Evolutionary conservation across 345 rosid species (phyloP).

Genomic region (Dimocarpus longan): DNA sequence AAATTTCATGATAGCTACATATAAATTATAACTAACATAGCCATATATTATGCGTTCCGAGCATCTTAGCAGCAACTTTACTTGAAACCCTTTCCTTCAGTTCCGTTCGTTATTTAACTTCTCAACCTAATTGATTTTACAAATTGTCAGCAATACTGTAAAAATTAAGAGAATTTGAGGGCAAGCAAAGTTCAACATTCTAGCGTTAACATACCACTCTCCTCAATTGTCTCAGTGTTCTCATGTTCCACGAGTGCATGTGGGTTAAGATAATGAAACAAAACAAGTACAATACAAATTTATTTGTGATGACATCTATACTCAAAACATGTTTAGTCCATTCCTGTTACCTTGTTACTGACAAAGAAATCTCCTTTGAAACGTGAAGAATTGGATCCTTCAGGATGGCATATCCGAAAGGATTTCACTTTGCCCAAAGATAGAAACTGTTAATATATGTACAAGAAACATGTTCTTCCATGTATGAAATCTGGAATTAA

Average conservation of each 20-base stretch:
- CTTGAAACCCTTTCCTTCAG: constrained; percentile 97
- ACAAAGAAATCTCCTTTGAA: constrained; percentile 65
- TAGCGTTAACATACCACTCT: constrained; percentile 62
- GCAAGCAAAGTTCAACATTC: not conserved
- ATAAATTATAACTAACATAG: too few species aligned
- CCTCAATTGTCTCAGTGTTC: constrained; percentile 59
- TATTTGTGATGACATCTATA: not conserved
- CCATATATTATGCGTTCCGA: constrained; percentile 49
- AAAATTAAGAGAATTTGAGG: not conserved
- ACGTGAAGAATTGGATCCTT: constrained; percentile 71
- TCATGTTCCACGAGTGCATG: constrained; percentile 94
- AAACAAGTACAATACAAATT: not conserved
- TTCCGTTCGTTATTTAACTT: constrained; percentile 87
- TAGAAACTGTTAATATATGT: constrained; percentile 6
- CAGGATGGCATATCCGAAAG: constrained; percentile 90
- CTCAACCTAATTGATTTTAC: constrained; percentile 51
- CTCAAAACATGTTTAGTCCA: not conserved
- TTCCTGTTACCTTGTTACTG: constrained; percentile 69
- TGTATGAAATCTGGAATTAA: not conserved
- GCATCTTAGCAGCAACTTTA: constrained; percentile 79
- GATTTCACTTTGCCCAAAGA: constrained; percentile 63
- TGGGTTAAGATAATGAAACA: constrained; percentile 41
- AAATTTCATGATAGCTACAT: too few species aligned
- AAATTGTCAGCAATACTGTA: not conserved
- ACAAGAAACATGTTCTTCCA: constrained; percentile 1